phyloP scores from a whole-genome alignment of 129 eudicot genomes.

The Helianthus annuus region DNA sequence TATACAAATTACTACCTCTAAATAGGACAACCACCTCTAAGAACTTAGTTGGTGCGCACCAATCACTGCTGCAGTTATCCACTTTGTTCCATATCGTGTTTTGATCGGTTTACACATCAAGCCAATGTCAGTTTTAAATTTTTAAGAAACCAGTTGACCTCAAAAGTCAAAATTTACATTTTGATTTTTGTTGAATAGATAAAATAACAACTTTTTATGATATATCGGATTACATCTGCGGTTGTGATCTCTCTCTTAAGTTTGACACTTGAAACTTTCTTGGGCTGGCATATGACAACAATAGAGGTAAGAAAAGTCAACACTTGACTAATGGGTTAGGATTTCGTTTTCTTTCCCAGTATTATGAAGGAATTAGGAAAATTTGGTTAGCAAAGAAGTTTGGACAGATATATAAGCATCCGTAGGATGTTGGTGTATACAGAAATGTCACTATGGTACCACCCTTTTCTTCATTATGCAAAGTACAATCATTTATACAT shows the following conservation, averaged over 20 bases:
- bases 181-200: neutral
- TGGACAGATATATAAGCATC: slow-evolving; percentile 73
- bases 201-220: too few species aligned
- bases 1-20: too few species aligned
- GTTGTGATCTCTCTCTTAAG: slow-evolving; percentile 45
- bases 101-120: neutral
- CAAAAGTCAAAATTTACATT: too few species aligned
- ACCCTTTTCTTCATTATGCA: slow-evolving; percentile 10
- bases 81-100: too few species aligned
- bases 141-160: too few species aligned
- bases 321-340: neutral
- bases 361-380: slow-evolving; percentile 64
- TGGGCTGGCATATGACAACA: slow-evolving; percentile 87
- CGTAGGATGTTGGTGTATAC: slow-evolving; percentile 65
- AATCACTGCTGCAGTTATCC: too few species aligned
- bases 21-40: too few species aligned
- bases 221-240: slow-evolving; percentile 53
- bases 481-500: neutral
- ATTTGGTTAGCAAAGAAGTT: slow-evolving; percentile 82
- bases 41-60: too few species aligned
- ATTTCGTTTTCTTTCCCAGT: slow-evolving; percentile 38
- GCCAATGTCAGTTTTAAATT: too few species aligned
- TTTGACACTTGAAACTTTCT: slow-evolving; percentile 59
- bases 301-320: slow-evolving; percentile 59
- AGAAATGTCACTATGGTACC: slow-evolving; percentile 68